These are phyloP conservation scores for Raddia guianensis DNA, from an alignment of 176 grass and related monocot species.

Conservation along the genomic window DNA sequence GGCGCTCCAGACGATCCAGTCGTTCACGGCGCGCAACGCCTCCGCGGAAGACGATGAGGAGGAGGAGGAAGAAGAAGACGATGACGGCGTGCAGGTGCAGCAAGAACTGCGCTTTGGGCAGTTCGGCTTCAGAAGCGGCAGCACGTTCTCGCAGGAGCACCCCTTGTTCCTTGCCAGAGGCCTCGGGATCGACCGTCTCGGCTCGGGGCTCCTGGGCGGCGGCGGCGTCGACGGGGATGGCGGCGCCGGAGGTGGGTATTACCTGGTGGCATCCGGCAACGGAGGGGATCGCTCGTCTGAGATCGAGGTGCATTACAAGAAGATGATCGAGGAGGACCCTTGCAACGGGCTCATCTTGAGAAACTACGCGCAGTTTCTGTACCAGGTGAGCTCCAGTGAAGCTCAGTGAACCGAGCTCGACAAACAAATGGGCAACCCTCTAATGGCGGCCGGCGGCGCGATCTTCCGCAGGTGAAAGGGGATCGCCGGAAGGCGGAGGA, in stretches of 20 bases:
- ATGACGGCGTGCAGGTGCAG: not conserved
- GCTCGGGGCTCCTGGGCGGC: constrained; percentile 51
- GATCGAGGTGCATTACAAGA: constrained; percentile 79
- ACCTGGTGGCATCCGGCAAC: constrained; percentile 40
- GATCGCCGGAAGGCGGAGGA: constrained; percentile 76
- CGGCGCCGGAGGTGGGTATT: constrained; percentile 8
- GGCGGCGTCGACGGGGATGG: constrained; percentile 21
- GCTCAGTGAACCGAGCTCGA: not conserved
- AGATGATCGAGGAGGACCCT: constrained; percentile 84
- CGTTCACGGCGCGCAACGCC: constrained; percentile 23
- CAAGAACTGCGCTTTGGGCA: constrained; percentile 27
- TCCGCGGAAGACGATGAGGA: constrained; percentile 37
- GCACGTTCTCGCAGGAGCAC: constrained; percentile 42
- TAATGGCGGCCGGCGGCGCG: not conserved
- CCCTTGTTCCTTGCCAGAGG: constrained; percentile 83
- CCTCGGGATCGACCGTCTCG: constrained; percentile 84
- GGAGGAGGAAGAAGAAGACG: constrained; percentile 29
- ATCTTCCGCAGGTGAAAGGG: constrained; percentile 48
- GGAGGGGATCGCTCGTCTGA: constrained; percentile 56
- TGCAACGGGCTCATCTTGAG: constrained; percentile 74
- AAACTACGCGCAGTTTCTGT: constrained; percentile 83
- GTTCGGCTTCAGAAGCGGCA: constrained; percentile 22
- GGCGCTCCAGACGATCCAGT: constrained; percentile 57
- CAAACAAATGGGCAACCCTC: not conserved
- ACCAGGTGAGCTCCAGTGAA: constrained; percentile 50